Evolutionary conservation across 805 yeast genomes (phyloP).

Genomic region (Pichia sporocuriosa): DNA sequence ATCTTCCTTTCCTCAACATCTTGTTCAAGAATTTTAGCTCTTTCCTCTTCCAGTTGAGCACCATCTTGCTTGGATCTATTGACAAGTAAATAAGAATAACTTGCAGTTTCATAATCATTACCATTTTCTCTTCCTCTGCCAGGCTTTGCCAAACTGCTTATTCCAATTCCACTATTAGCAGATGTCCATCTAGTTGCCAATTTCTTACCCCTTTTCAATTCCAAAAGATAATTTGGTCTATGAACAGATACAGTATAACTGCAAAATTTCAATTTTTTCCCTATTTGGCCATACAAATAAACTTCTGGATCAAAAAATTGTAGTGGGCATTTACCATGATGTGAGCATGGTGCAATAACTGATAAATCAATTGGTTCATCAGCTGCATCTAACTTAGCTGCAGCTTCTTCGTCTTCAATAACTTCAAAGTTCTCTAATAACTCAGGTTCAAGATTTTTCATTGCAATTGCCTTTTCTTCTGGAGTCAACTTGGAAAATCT

Average conservation of each 20-base stretch:
- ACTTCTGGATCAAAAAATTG: constrained; percentile 70
- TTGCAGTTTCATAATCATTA: constrained; percentile 61
- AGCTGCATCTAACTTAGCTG: not conserved
- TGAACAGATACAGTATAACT: constrained; percentile 62
- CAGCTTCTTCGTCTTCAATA: constrained; percentile 13
- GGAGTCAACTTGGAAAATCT: constrained; percentile 9
- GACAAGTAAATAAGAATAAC: constrained; percentile 66
- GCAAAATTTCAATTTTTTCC: constrained; percentile 65
- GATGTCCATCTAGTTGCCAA: constrained; percentile 68
- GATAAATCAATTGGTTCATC: constrained; percentile 41
- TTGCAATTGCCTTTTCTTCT: constrained; percentile 16
- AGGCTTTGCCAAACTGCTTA: constrained; percentile 37
- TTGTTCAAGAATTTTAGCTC: constrained; percentile 12
- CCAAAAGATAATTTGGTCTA: constrained; percentile 75
- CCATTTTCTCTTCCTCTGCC: constrained; percentile 81
- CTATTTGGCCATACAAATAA: constrained; percentile 46
- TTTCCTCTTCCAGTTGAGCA: constrained; percentile 10
- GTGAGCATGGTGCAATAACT: constrained; percentile 85
- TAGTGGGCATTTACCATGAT: constrained; percentile 79
- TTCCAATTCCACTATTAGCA: constrained; percentile 50
- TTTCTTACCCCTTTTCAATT: constrained; percentile 74
- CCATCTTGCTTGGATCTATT: constrained; percentile 48
- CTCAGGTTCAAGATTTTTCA: constrained; percentile 22
- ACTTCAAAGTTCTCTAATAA: constrained; percentile 22
- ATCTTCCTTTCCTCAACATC: constrained; percentile 16